phyloP scores from a whole-genome alignment of 495 filamentous ascomycete genomes.

The Tuber magnatum region DNA sequence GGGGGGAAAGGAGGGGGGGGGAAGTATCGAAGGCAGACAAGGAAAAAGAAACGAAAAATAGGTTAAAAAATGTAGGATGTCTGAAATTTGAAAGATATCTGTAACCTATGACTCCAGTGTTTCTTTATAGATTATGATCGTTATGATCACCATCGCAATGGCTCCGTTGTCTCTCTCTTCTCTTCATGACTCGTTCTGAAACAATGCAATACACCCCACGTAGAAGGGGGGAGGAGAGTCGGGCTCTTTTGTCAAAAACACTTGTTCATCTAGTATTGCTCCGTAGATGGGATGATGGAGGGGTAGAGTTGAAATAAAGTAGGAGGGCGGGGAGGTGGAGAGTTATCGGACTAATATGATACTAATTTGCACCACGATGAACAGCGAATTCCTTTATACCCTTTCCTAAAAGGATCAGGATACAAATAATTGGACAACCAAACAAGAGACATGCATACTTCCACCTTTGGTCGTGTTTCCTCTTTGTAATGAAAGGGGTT shows the following conservation, averaged over 20 bases:
- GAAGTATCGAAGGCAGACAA: conserved; percentile 3
- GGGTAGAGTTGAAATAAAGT: neutral
- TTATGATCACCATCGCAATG: neutral
- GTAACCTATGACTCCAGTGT: neutral
- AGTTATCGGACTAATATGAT: neutral
- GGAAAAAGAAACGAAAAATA: neutral
- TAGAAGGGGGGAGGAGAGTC: neutral
- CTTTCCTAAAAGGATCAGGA: neutral
- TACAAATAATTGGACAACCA: neutral
- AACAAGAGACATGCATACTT: neutral
- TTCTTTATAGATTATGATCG: neutral
- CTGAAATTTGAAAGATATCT: neutral
- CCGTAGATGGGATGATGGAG: neutral
- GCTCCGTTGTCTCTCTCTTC: neutral
- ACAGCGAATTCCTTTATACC: neutral
- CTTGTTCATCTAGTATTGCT: neutral
- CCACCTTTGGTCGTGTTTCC: neutral
- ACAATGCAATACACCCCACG: neutral
- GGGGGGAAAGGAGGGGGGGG: neutral
- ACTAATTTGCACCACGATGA: neutral
- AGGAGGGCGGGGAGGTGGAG: neutral
- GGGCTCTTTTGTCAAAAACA: neutral
- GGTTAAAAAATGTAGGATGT: neutral
- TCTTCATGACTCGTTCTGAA: neutral
- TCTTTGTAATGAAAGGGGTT: neutral